Base-by-base conservation (phyloP, 441 rosid genomes). In the Theobroma grandiflorum region DNA sequence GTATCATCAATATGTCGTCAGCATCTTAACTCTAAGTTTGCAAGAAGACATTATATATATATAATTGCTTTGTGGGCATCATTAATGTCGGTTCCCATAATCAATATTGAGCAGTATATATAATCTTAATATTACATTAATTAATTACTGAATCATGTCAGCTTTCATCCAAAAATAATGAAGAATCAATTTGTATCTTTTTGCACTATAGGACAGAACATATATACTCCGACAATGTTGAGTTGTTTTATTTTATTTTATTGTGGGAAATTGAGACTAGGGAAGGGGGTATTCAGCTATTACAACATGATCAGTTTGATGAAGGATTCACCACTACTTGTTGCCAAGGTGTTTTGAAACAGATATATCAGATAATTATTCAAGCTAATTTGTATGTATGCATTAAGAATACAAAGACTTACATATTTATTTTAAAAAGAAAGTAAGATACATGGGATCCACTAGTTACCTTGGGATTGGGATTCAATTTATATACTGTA, bases 51-150 rank as follows among this genome's bases (percentile, higher is more conserved):
- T n/a, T n/a, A 67, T 67, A 43, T 26, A 26, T 26, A 67, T 72
- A 68, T 63, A 16, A 63, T 62, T 37, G 63, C 81, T 72, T 22
- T 59, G n/a, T 10, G 31, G 68, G 64, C 45, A 63, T 72, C 67
- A 63, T 67, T 20, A 6, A 9, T 33, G 45, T 26, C 15, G 38
- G 40, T 3, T 79, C 65, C 52, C 67, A 26, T 16, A n/a, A 52
- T 79, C 78, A 55, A 65, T 8, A 53, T 53, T 35, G 16, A 11
- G n/a, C 35, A 1, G 26, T 64, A 37, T 35, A 33, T 63, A 64
- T 15, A 45, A 11, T 47, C 40, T 43, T 26, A 42, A 20, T 6
- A 15, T 40, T 66, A 16, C 2, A 16, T 2, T 2, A 66, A 38
- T 53, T 2, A 53, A 4, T 3, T 11, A 53, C 18, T 4, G 2